Evolutionary conservation across 495 filamentous ascomycete species (phyloP).

Genomic region (Penicillium odoratum): DNA sequence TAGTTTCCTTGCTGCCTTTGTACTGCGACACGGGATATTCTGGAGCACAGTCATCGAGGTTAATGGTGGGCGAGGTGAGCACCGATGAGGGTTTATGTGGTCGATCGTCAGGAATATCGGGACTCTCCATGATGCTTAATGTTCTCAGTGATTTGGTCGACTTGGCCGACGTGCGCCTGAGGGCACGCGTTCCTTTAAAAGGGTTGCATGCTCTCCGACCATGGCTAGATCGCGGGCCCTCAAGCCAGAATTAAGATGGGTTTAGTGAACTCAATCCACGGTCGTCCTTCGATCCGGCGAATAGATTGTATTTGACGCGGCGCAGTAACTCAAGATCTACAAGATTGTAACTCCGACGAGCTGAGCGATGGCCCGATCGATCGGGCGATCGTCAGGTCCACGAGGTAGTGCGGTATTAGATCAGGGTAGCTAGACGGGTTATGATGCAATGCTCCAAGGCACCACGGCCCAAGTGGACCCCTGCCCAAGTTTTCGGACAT

Average conservation of each 20-base stretch:
- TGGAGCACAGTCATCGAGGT: conserved; percentile 12
- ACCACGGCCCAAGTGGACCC: conserved; percentile 5
- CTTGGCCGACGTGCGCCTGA: neutral
- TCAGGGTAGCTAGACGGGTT: conserved; percentile 9
- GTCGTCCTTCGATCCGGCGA: conserved; percentile 5
- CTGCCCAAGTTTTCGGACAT: neutral
- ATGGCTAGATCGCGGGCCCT: conserved; percentile 6
- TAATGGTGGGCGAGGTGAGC: conserved; percentile 14
- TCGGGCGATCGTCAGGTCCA: conserved; percentile 23
- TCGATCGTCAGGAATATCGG: conserved; percentile 23
- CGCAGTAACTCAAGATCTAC: conserved; percentile 15
- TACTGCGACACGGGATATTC: conserved; percentile 7
- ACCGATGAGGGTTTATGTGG: conserved; percentile 13
- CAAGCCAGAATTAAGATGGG: neutral
- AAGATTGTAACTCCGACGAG: conserved; percentile 2
- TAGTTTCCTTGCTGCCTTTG: neutral
- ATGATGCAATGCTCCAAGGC: conserved; percentile 21
- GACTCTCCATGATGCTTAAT: conserved; percentile 16
- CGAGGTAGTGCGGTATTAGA: conserved; percentile 6
- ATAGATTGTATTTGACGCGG: conserved; percentile 13
- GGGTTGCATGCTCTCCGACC: neutral
- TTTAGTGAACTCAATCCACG: conserved; percentile 16
- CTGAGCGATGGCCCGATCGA: conserved; percentile 15
- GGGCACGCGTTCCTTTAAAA: conserved; percentile 10
- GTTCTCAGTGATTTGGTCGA: neutral